Base-by-base conservation (phyloP, 306 rosid genomes). In the Styphnolobium japonicum region DNA sequence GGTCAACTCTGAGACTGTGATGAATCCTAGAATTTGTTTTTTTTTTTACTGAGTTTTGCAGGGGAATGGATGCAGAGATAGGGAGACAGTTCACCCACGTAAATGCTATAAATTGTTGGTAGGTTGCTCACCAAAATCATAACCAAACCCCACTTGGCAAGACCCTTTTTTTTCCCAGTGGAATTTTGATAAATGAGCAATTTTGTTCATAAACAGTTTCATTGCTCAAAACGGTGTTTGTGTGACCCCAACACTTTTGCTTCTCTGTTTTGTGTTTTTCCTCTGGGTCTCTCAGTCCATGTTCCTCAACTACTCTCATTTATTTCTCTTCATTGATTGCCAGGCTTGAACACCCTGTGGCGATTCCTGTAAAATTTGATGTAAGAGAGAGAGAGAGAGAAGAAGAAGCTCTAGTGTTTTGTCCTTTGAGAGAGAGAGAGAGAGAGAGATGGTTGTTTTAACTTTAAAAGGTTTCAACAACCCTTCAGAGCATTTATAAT, bases 261-360 rank as follows among this genome's bases (percentile, higher is more conserved):
- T 58, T 19, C 9, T 33, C 7, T 56, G 7, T 25, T 33, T 45
- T 29, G 56, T 25, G 37, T 7, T 49, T 18, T 73, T 29, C 7
- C 70, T 21, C 39, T 16, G 43, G 14, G 33, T 25, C 8, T 19
- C 68, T 10, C 40, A n/a, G 8, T 48, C 78, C 84, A 76, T 75
- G 90, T 83, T 89, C 86, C 97, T 91, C 97, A 94, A 89, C 97
- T 62, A 92, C 94, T 87, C 86, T 81, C 92, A 94, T 92, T 94
- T 81, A 94, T 76, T 90, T 83, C 81, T 33, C 81, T 73, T 19
- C 88, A 86, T 81, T 88, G 84, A 90, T 83, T 82, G 73, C 75
- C 49, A 69, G 43, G 81, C 81, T 84, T 81, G 69, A 86, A 82
- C 77, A 82, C 82, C 85, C 60, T 56, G 86, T 69, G 67, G 68